Base-by-base conservation (phyloP, 148 eudicot genomes). In the Rhododendron ovatum region DNA sequence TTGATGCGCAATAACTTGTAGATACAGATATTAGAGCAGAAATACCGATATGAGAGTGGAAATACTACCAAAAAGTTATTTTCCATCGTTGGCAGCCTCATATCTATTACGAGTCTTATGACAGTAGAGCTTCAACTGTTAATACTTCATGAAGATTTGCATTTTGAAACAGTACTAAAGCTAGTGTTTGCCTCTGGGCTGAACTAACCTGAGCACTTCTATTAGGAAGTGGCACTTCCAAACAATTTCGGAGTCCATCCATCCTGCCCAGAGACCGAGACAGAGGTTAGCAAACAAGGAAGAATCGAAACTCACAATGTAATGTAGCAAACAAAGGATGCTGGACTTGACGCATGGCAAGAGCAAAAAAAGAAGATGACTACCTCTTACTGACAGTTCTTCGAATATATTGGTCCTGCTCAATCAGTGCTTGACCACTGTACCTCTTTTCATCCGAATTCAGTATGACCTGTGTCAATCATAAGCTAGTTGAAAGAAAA, bases 121-220 rank as follows among this genome's bases (percentile, higher is more conserved):
- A 76, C 47, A 76, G 47, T 8, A 41, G 80, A 39, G 28, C n/a
- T 9, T 76, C 80, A 41, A 39, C 39, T 7, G 3, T 39, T 76
- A 18, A 20, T 20, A 76, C 47, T 76, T 9, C 50, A 76, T 76
- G 10, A 35, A 74, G 22, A 67, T 10, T 26, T 26, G 74, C 74
- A 76, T 41, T 39, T 18, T 76, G 24, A 22, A 76, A 39, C 78
- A 35, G 24, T 15, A 28, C 15, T 73, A 74, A 4, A 74, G 30
- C 43, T 13, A 74, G 78, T 4, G 78, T 71, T 45, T 26, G n/a
- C n/a, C 33, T 2, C 30, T 13, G 12, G 28, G 43, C 48, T 79
- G 17, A 76, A 87, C 95, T 45, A 83, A 97, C 98, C 98, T 97
- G 99, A 75, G 99, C 98, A 87, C 91, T 94, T 92, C 99, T 94